Conservation (phyloP, 441 rosid species). For the Corymbia citriodora region DNA sequence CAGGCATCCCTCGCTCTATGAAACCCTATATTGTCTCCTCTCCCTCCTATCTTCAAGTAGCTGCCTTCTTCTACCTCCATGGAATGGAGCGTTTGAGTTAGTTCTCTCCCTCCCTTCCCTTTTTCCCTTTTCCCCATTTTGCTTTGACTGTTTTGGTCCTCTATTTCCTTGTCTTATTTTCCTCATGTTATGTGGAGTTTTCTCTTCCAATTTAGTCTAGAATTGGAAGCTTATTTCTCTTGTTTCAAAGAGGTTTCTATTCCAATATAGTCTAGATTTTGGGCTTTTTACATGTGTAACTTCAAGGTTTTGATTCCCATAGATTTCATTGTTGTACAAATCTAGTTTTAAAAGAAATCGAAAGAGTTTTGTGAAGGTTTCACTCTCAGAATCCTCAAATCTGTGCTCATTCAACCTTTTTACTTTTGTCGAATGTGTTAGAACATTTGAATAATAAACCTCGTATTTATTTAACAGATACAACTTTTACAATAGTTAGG, state of each 20-base stretch:
- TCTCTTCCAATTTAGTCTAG: neutral
- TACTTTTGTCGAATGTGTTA: neutral
- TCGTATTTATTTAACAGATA: no score
- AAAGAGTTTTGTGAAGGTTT: fast-evolving
- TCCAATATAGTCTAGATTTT: no score
- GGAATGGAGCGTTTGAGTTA: neutral
- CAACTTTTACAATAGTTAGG: no score
- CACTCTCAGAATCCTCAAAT: no score
- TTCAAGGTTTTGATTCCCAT: no score
- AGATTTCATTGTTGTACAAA: fast-evolving
- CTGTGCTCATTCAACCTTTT: neutral
- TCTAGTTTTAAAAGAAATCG: neutral
- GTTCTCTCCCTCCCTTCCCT: neutral
- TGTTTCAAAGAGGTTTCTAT: no score
- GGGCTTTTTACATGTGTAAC: neutral
- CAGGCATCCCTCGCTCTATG: neutral
- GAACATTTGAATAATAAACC: no score
- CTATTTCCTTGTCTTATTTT: neutral
- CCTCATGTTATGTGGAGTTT: neutral
- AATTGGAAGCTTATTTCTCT: neutral
- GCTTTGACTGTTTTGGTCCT: neutral
- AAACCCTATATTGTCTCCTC: neutral
- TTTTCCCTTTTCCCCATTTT: no score
- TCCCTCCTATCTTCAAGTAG: neutral
- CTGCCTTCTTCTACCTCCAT: neutral